A percentile compares a stretch with the other conserved stretches of the same genome.
phyloP scores from a whole-genome alignment of 768 basidiomycete species.

The Hericium rajendrae region DNA sequence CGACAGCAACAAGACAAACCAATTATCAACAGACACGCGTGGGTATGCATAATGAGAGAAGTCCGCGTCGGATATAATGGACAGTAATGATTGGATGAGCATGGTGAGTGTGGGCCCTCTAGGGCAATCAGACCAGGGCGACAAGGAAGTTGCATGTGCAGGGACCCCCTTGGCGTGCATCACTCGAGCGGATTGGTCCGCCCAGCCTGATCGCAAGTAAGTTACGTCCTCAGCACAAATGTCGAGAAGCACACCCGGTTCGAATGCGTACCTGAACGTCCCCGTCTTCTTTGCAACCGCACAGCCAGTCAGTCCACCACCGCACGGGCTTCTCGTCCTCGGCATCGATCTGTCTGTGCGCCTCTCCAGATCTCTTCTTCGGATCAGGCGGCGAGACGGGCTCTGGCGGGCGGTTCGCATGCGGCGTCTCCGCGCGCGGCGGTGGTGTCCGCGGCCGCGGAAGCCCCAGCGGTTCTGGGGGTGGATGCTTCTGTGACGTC shows the following conservation, averaged over 20 bases:
- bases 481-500: constrained; percentile 30
- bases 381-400: constrained; percentile 26
- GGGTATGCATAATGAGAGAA: no score
- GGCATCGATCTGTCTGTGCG: constrained; percentile 12
- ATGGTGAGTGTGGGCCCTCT: no score
- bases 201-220: constrained; percentile 40
- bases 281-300: constrained; percentile 69
- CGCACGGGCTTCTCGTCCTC: constrained; percentile 31
- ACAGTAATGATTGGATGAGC: no score
- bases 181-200: constrained; percentile 58
- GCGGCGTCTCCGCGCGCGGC: constrained; percentile 32
- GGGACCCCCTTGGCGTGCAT: no score
- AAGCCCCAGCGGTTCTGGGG: constrained; percentile 45
- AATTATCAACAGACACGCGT: no score
- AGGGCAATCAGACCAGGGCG: no score
- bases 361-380: constrained; percentile 3
- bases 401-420: constrained; percentile 24
- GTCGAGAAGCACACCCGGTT: not conserved
- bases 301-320: constrained; percentile 87
- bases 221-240: not conserved
- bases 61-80: no score
- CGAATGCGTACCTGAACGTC: constrained; percentile 50
- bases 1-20: no score
- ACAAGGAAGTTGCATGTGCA: no score
- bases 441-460: constrained; percentile 53